Evolutionary conservation across 1,139 yeast species (phyloP).

Genomic region (Blastobotrys arbuscula): DNA sequence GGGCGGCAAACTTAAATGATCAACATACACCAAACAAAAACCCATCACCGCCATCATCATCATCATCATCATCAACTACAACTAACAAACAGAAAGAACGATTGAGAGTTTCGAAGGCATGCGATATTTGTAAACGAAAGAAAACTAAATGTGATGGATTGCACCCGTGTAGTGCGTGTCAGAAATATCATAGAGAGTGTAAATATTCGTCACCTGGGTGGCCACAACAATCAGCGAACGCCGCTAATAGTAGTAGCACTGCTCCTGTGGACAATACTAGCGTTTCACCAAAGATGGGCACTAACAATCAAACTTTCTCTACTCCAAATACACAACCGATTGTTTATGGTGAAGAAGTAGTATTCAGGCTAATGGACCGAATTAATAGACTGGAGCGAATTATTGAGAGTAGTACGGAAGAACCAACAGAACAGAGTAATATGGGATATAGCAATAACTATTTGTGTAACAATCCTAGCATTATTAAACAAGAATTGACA

Average conservation of each 20-base stretch:
- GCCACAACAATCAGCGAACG: not conserved
- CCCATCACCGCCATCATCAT: not conserved
- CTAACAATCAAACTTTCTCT: not conserved
- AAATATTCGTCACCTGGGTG: constrained; percentile 20
- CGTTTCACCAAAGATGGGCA: not conserved
- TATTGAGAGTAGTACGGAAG: not conserved
- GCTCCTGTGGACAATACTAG: not conserved
- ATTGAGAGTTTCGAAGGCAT: constrained; percentile 47
- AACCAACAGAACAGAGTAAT: too few relatives aligned
- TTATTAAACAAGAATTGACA: not conserved
- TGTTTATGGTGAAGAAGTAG: not conserved
- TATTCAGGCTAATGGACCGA: constrained; percentile 8
- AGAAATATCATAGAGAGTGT: constrained; percentile 43
- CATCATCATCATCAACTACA: not conserved
- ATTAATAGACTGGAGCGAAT: constrained; percentile 9
- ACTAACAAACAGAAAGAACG: constrained; percentile 13
- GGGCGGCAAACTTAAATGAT: not conserved
- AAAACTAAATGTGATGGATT: constrained; percentile 60
- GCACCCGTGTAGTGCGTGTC: constrained; percentile 50
- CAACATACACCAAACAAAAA: not conserved
- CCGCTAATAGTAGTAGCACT: not conserved
- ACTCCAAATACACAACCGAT: not conserved
- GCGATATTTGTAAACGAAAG: constrained; percentile 54
- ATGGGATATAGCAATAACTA: too few relatives aligned
- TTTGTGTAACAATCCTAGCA: not conserved